Evolutionary conservation across 768 basidiomycete species (phyloP).

Genomic region (Pleurotus eryngii): DNA sequence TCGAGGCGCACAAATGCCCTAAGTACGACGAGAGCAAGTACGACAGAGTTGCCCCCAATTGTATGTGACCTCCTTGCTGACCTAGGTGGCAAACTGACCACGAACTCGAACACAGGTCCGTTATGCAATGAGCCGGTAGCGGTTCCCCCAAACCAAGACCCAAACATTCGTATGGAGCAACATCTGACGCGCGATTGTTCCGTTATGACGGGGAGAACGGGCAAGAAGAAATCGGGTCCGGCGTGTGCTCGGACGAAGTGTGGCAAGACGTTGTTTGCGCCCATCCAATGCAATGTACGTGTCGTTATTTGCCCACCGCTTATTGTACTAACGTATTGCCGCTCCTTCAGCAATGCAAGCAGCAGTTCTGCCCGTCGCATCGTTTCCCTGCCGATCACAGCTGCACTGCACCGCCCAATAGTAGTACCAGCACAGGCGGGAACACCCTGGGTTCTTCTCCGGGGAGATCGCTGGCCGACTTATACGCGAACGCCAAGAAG

Average conservation of each 20-base stretch:
- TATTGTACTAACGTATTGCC: too few relatives aligned
- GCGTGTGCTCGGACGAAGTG: slow-evolving; percentile 61
- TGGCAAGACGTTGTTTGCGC: slow-evolving; percentile 70
- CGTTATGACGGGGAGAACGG: slow-evolving; percentile 61
- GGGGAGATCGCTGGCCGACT: slow-evolving; percentile 19
- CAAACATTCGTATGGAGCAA: slow-evolving; percentile 76
- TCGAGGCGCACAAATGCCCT: slow-evolving; percentile 60
- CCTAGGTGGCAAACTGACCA: not conserved
- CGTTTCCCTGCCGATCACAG: slow-evolving; percentile 75
- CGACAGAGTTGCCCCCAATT: slow-evolving; percentile 75
- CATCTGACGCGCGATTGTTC: slow-evolving; percentile 68
- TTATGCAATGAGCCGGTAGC: slow-evolving; percentile 75
- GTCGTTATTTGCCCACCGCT: not conserved
- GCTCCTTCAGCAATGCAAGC: slow-evolving; percentile 54
- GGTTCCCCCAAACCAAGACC: slow-evolving; percentile 74
- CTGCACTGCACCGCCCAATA: slow-evolving; percentile 34
- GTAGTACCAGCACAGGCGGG: slow-evolving; percentile 13
- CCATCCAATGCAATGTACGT: slow-evolving; percentile 73
- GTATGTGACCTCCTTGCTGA: slow-evolving; percentile 35
- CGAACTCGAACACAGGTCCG: slow-evolving; percentile 48
- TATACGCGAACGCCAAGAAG: slow-evolving; percentile 40
- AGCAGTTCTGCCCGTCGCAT: slow-evolving; percentile 75
- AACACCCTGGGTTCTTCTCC: slow-evolving; percentile 13
- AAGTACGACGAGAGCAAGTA: slow-evolving; percentile 69
- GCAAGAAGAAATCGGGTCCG: slow-evolving; percentile 44